phyloP scores from a whole-genome alignment of 148 eudicot genomes.

The Diospyros lotus region DNA sequence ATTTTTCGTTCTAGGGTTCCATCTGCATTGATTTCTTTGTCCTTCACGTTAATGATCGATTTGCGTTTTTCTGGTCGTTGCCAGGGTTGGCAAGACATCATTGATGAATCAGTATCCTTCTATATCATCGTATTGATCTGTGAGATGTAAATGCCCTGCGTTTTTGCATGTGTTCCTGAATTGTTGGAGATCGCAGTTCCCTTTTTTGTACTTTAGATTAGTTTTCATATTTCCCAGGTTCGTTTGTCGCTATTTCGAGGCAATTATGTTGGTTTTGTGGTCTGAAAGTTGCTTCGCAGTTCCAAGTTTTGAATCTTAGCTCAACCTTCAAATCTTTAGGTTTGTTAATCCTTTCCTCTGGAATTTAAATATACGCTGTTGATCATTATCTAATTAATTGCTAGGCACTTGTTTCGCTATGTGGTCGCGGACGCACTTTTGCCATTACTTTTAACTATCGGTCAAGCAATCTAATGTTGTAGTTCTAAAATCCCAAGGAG shows the following conservation, averaged over 20 bases:
- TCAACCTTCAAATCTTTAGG: neutral
- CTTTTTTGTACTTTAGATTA: neutral
- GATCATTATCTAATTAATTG: neutral
- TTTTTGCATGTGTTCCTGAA: neutral
- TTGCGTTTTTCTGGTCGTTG: conserved; percentile 13
- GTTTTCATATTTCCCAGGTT: too few species aligned
- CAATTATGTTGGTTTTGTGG: too few species aligned
- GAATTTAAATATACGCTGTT: neutral
- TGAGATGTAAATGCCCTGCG: neutral
- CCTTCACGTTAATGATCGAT: neutral
- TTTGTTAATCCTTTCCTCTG: neutral
- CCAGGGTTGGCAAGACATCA: conserved; percentile 75
- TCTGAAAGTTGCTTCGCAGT: too few species aligned
- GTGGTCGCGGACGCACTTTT: too few species aligned
- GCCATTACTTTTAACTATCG: neutral
- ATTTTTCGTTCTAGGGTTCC: conserved; percentile 11
- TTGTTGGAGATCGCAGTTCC: conserved; percentile 1
- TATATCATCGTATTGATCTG: neutral
- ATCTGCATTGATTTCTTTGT: neutral
- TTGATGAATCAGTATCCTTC: conserved; percentile 87
- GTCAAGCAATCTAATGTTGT: neutral
- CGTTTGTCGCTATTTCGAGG: too few species aligned
- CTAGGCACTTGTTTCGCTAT: neutral
- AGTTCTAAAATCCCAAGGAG: neutral
- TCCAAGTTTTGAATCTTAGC: too few species aligned